Evolutionary conservation across 371 early-diverging fungal genomes (phyloP), one percentile per base, ranked within the genome.

Genomic region (Mortierella sp.): DNA sequence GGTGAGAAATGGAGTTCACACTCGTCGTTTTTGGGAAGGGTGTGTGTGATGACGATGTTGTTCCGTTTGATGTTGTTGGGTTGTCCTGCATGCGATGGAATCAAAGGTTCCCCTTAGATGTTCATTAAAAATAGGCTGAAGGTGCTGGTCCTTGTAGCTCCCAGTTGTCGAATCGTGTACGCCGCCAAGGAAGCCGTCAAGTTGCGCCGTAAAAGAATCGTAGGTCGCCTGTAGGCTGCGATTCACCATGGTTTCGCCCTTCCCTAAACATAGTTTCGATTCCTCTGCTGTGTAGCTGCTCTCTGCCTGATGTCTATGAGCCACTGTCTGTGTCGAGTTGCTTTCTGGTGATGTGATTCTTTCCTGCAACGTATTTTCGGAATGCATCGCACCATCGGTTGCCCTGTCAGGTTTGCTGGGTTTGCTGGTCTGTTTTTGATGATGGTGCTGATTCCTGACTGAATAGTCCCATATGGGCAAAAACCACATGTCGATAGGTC

Each of bases 71-170:
- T 29, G 14, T 5, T 8, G 16, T 31, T 58, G 31, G n/a, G n/a
- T 6, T 1, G 37, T 34, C 19, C 22, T 34, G 37, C 61, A 58
- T 58, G 9, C 61, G 34, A 37, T 58, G 61, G 73, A 66, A 77
- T 77, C 77, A 77, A 71, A 77, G 77, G 61, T 77, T 77, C 73
- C 52, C 22, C 73, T 68, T 77, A 68, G 11, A 64, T 64, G 22
- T n/a, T 22, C 16, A 13, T 14, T 58, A 14, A 47, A 63, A 63
- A 37, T 39, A 41, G 13, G n/a, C n/a, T 22, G 31, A 44, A 13
- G 31, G 19, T 2, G 29, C 24, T 45, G 43, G 13, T 26, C 13
- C 47, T 13, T 22, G 0, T 39, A 5, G 47, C 14, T 45, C 26
- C 31, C n/a, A 26, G 19, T 52, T 13, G 14, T 10, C 53, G 24